Evolutionary conservation across 805 yeast genomes (phyloP), one percentile per base, ranked within the genome.

Genomic region (Metschnikowia chrysomelidarum): DNA sequence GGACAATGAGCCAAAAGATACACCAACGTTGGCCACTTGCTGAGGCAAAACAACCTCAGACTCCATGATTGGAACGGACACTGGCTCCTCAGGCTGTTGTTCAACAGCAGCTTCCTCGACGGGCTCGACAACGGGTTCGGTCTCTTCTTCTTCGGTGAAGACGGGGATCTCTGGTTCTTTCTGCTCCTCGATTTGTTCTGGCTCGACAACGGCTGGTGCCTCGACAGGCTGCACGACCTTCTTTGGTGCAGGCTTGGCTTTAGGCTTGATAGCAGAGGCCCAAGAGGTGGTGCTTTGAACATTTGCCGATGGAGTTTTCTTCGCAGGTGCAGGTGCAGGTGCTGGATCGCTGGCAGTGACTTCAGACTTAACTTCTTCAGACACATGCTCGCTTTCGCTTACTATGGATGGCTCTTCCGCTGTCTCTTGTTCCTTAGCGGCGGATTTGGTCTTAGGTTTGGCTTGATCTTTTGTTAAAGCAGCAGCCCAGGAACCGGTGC

Each of bases 231-330:
- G 33, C 5, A 24, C 29, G 23, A 26, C 40, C 51, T 72, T 69
- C 37, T 44, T 44, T 7, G 40, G 42, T 18, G 30, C 44, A 28
- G 87, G 80, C 37, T 59, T 58, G 32, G 64, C 59, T 49, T 64
- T 65, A 26, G 71, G 72, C 36, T 70, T 61, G 34, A 81, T 80
- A 49, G 82, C 76, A 12, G 88, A 75, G 19, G 87, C 87, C 85
- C 87, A 81, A 4, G 87, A 69, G 7, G 51, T 47, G 23, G 48
- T 33, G n/a, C 41, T 14, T 26, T 44, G 32, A 14, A 44, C 46
- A 21, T 28, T 38, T 13, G 43, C 24, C 4, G 44, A 30, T 10
- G 15, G 33, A 8, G 34, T 27, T 32, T 40, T 35, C 15, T 26
- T 30, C n/a, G 19, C 29, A 16, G 33, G 38, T 11, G n/a, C 27